phyloP scores from a whole-genome alignment of 2,329 filamentous ascomycete species.

The Epichloe sibirici region DNA sequence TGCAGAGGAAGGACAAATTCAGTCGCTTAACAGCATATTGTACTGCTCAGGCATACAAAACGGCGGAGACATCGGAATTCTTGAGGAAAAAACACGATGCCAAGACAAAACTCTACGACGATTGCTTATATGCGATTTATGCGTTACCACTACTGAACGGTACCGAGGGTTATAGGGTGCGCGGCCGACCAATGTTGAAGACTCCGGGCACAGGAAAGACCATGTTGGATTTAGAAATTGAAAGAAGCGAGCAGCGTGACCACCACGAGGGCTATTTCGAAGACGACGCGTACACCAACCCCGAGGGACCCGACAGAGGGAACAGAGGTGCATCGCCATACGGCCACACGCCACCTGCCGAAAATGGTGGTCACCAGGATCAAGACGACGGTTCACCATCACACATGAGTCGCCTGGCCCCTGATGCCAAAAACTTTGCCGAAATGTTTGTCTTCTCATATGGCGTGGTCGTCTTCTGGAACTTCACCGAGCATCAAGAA shows the following conservation, averaged over 20 bases:
- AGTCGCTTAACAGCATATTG: conserved; percentile 91
- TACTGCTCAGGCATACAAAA: conserved; percentile 86
- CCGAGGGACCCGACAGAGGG: conserved; percentile 19
- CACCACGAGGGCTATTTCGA: conserved; percentile 88
- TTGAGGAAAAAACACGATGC: conserved; percentile 78
- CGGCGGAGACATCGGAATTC: conserved; percentile 79
- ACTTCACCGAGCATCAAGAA: conserved; percentile 91
- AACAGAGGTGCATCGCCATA: conserved; percentile 19
- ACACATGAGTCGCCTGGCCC: conserved; percentile 47
- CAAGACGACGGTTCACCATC: conserved; percentile 31
- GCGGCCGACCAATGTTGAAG: conserved; percentile 84
- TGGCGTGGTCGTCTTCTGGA: conserved; percentile 97
- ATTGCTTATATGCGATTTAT: conserved; percentile 93
- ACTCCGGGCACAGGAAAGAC: conserved; percentile 83
- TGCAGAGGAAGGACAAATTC: conserved; percentile 74
- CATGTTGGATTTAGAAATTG: conserved; percentile 87
- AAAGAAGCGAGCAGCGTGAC: conserved; percentile 78
- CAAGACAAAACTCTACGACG: conserved; percentile 92
- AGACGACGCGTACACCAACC: conserved; percentile 46
- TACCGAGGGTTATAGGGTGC: conserved; percentile 72
- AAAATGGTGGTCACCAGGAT: conserved; percentile 18
- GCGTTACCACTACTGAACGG: conserved; percentile 81
- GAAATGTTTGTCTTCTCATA: conserved; percentile 98
- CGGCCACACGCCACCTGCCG: conserved; percentile 17
- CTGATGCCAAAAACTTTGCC: conserved; percentile 67